Conservation (phyloP, 352 stramenopile genomes). For the Pythium monospermum region DNA sequence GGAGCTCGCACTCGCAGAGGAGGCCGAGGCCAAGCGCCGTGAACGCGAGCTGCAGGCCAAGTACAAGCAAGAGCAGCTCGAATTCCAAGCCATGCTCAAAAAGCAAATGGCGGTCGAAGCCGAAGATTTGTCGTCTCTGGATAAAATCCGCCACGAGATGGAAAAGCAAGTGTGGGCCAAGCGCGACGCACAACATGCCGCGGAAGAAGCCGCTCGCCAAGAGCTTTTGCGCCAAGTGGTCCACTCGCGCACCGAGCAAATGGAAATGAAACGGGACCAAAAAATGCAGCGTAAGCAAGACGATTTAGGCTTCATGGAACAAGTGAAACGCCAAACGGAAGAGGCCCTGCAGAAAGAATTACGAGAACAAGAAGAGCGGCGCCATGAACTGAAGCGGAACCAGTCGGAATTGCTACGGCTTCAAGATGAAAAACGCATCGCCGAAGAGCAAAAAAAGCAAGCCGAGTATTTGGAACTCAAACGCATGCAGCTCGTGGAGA, state of each 20-base stretch:
- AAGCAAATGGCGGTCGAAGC: conserved; percentile 71
- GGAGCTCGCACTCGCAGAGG: conserved; percentile 48
- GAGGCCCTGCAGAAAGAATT: conserved; percentile 76
- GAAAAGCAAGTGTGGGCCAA: conserved; percentile 75
- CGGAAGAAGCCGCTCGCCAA: conserved; percentile 64
- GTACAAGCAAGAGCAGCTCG: conserved; percentile 65
- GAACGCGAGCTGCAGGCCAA: conserved; percentile 61
- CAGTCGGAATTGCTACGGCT: conserved; percentile 61
- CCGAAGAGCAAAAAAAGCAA: conserved; percentile 59
- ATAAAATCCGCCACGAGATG: conserved; percentile 79
- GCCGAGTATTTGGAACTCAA: conserved; percentile 71
- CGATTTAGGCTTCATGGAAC: conserved; percentile 56
- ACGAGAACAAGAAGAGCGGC: conserved; percentile 64
- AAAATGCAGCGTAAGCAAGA: conserved; percentile 37
- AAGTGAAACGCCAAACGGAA: conserved; percentile 59
- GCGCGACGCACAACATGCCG: conserved; percentile 61
- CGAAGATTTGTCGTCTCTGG: conserved; percentile 57
- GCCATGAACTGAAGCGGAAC: conserved; percentile 55
- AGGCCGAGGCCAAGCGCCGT: conserved; percentile 48
- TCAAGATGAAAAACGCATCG: conserved; percentile 41
- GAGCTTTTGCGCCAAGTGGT: conserved; percentile 73
- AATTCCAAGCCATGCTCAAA: conserved; percentile 69
- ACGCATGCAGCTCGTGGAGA: conserved; percentile 69
- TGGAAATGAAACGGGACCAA: conserved; percentile 36
- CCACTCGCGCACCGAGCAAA: conserved; percentile 46